phyloP scores from a whole-genome alignment of 1,139 yeast genomes.

The Insectozyma bohioensis region DNA sequence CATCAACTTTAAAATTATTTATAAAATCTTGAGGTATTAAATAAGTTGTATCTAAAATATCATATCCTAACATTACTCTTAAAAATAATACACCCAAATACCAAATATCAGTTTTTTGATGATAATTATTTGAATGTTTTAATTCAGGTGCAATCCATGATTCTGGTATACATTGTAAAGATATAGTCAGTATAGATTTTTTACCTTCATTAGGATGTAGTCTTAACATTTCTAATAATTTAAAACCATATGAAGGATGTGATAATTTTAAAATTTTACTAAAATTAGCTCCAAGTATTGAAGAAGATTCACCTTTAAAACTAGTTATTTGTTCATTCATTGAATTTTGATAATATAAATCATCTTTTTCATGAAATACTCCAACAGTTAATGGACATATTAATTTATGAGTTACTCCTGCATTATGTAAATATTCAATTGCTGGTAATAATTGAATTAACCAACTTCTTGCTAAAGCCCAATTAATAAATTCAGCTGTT shows the following conservation, averaged over 20 bases:
- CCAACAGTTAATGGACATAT: constrained; percentile 61
- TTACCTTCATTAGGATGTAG: constrained; percentile 41
- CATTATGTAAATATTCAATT: constrained; percentile 76
- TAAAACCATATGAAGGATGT: constrained; percentile 71
- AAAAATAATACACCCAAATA: constrained; percentile 79
- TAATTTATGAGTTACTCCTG: constrained; percentile 73
- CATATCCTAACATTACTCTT: constrained; percentile 64
- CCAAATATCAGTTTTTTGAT: constrained; percentile 91
- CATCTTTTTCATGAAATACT: constrained; percentile 22
- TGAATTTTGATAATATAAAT: constrained; percentile 12
- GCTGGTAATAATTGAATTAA: constrained; percentile 83
- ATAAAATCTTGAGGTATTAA: constrained; percentile 63
- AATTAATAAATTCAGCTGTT: constrained; percentile 65
- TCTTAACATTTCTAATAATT: constrained; percentile 58
- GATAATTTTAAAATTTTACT: constrained; percentile 54
- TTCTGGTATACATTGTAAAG: constrained; percentile 20
- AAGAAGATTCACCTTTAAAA: constrained; percentile 2
- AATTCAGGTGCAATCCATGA: constrained; percentile 84
- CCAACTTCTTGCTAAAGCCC: constrained; percentile 85
- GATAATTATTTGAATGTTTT: constrained; percentile 34
- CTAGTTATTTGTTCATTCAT: constrained; percentile 4
- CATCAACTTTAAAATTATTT: constrained; percentile 36
- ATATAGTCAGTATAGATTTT: constrained; percentile 7
- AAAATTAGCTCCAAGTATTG: constrained; percentile 1
- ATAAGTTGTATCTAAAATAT: constrained; percentile 45